phyloP scores from a whole-genome alignment of 768 basidiomycete species.

The Tylopilus felleus region DNA sequence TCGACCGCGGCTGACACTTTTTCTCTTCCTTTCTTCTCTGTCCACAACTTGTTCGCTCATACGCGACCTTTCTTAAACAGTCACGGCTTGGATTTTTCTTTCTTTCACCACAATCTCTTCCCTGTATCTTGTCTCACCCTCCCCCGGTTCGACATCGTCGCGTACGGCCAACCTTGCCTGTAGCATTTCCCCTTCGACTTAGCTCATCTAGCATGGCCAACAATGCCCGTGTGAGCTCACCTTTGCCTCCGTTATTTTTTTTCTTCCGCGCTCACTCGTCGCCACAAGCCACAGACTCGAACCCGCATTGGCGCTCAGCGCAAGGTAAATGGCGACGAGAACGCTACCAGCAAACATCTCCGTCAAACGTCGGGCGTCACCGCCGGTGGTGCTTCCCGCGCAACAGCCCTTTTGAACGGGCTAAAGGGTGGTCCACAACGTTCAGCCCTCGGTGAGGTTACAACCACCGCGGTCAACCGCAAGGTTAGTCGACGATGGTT shows the following conservation, averaged over 20 bases:
- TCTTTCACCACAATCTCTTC: slow-evolving; percentile 33
- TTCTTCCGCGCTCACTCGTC: slow-evolving; percentile 2
- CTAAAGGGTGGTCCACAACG: slow-evolving; percentile 61
- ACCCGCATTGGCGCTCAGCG: slow-evolving; percentile 62
- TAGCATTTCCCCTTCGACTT: slow-evolving; percentile 24
- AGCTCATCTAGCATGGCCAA: slow-evolving; percentile 47
- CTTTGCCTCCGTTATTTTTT: neutral
- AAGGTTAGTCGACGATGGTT: slow-evolving; percentile 47
- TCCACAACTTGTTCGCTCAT: slow-evolving; percentile 14
- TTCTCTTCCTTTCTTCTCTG: slow-evolving; percentile 21
- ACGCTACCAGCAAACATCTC: slow-evolving; percentile 63
- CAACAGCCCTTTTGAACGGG: slow-evolving; percentile 37
- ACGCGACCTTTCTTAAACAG: slow-evolving; percentile 24
- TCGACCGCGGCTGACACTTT: slow-evolving; percentile 35
- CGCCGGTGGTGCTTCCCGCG: slow-evolving; percentile 47
- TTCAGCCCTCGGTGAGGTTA: slow-evolving; percentile 78
- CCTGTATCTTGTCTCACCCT: slow-evolving; percentile 14
- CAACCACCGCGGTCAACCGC: slow-evolving; percentile 70
- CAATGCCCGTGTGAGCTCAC: slow-evolving; percentile 52
- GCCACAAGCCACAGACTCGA: slow-evolving; percentile 61
- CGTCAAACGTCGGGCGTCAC: slow-evolving; percentile 57
- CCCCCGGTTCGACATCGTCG: slow-evolving; percentile 11
- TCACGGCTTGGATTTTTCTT: slow-evolving; percentile 29
- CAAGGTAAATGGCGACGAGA: slow-evolving; percentile 71
- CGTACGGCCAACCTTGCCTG: slow-evolving; percentile 9